Percentiles rank a stretch among this genome's conserved stretches.
phyloP scores from a whole-genome alignment of 371 early-diverging fungal species.

The Syncephalastrum sp. region DNA sequence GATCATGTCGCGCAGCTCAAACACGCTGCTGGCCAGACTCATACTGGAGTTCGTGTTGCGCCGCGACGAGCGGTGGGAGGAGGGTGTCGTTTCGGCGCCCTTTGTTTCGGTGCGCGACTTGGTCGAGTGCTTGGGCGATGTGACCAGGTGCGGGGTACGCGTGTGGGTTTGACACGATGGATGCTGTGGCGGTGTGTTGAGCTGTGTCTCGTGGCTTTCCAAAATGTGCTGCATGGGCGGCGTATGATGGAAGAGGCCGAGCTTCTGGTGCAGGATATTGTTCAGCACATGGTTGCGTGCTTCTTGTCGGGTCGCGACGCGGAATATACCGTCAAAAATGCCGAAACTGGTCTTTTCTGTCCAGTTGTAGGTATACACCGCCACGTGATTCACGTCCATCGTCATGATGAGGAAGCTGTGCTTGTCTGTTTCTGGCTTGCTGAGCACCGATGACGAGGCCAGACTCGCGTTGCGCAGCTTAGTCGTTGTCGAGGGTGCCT shows the following conservation, averaged over 20 bases:
- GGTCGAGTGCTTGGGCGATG: conserved; percentile 20
- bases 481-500: neutral
- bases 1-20: conserved; percentile 10
- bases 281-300: conserved; percentile 52
- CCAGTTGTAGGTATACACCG: conserved; percentile 76
- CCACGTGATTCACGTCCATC: conserved; percentile 55
- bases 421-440: conserved; percentile 28
- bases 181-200: conserved; percentile 5
- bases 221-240: conserved; percentile 22
- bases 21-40: neutral
- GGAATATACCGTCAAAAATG: conserved; percentile 49
- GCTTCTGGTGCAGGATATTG: conserved; percentile 68
- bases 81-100: neutral
- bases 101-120: conserved; percentile 8
- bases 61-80: conserved; percentile 3
- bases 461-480: too few relatives aligned
- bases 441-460: too few relatives aligned
- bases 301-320: conserved; percentile 45
- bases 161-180: conserved; percentile 2
- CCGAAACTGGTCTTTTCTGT: conserved; percentile 53
- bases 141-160: conserved; percentile 20
- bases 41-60: neutral
- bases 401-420: conserved; percentile 66
- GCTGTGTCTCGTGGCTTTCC: conserved; percentile 15
- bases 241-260: conserved; percentile 69